Evolutionary conservation across 495 filamentous ascomycete genomes (phyloP).

Genomic region (Apodospora peruviana): DNA sequence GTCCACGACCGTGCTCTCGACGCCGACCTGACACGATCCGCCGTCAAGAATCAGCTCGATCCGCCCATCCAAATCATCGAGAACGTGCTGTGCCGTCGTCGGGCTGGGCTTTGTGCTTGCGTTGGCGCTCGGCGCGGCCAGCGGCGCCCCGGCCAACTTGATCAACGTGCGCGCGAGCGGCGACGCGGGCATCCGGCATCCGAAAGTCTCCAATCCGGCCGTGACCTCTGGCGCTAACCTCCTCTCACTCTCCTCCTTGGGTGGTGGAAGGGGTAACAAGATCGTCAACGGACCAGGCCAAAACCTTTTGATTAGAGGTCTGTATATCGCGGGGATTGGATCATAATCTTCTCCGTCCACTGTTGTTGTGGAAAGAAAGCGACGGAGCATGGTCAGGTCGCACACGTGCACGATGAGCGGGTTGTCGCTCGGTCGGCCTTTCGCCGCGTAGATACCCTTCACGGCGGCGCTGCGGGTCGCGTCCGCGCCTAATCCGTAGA

Average conservation of each 20-base stretch:
- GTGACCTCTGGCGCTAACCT: conserved; percentile 88
- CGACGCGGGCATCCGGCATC: conserved; percentile 80
- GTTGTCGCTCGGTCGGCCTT: conserved; percentile 87
- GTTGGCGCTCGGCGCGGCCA: conserved; percentile 95
- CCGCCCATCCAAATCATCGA: conserved; percentile 74
- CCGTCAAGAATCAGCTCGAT: conserved; percentile 90
- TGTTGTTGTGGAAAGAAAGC: conserved; percentile 39
- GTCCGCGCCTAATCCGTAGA: conserved; percentile 94
- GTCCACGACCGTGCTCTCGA: conserved; percentile 96
- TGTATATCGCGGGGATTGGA: conserved; percentile 75
- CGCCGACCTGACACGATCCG: conserved; percentile 76
- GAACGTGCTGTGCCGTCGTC: conserved; percentile 82
- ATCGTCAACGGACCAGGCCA: conserved; percentile 97
- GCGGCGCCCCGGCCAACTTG: conserved; percentile 62
- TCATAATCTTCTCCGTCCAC: conserved; percentile 14
- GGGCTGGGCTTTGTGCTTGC: conserved; percentile 88
- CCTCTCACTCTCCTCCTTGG: not conserved
- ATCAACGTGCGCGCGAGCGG: conserved; percentile 83
- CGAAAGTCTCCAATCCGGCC: conserved; percentile 75
- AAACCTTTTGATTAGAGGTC: conserved; percentile 71
- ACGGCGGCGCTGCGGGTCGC: conserved; percentile 81
- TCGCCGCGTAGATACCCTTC: conserved; percentile 84
- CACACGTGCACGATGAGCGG: conserved; percentile 89
- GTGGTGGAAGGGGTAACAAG: conserved; percentile 65
- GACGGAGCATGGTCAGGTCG: conserved; percentile 71